Evolutionary conservation across 257 asterid genomes (phyloP), one percentile per base, ranked within the genome.

Genomic region (Solanum etuberosum): DNA sequence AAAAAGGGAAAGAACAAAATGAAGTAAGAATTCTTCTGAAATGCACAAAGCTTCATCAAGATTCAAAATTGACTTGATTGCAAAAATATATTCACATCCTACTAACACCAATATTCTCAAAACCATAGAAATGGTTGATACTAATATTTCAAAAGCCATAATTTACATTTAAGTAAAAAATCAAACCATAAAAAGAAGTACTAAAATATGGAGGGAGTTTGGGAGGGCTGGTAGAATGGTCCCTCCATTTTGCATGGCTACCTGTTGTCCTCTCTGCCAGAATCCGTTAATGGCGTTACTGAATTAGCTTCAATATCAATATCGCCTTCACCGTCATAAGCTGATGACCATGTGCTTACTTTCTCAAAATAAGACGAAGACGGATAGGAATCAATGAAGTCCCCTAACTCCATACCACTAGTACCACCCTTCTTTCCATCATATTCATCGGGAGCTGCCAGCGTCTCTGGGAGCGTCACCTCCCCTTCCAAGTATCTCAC

Each of bases 401-500:
- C 91, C 85, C 87, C 92, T 32, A 87, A 88, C 71, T 88, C 87
- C 11, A 76, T 84, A 34, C 70, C 85, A 1, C 61, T 61, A 83
- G 54, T 31, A 9, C 48, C 86, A 34, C 87, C 88, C 35, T 90
- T 90, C 61, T 83, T 87, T 20, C 86, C 86, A 38, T 86, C 92
- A 48, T 46, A 59, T 72, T 89, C 94, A 67, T 89, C 88, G 0
- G 94, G 92, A 2, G 90, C 71, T 13, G 72, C 86, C 92, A 92
- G 9, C 12, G 68, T 89, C 70, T 87, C 88, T 3, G 95, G 96
- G 87, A 92, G 18, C 0, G 88, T 37, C 18, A 84, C 65, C 83
- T 93, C 94, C 9, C 95, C 95, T 90, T 93, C 97, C 88, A 96
- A 88, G 91, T 86, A 91, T 80, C 95, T 90, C 86, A 93, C 91